Base-by-base conservation (phyloP, 768 basidiomycete species). In the Mycena galopus region DNA sequence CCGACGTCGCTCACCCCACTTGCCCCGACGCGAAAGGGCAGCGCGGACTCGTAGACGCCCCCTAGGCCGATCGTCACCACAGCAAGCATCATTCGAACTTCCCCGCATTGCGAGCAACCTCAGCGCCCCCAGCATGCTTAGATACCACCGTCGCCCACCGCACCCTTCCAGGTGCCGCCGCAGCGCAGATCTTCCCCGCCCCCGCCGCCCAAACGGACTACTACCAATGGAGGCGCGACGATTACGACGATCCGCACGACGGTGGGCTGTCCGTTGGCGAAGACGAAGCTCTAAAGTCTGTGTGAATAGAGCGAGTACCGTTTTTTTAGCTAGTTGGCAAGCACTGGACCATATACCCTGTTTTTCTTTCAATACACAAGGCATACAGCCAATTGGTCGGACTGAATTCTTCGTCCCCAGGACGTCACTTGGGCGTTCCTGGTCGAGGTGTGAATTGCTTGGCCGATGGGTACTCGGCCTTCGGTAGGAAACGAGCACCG, bases 191-290 rank as follows among this genome's bases (percentile, higher is more conserved):
- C 87, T 5, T 87, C 93, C 3, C 91, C 93, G 0, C 90, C 93
- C 8, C 92, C 92, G 12, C 92, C 92, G 23, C 87, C 87, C 4
- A 90, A 90, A 77, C 85, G 93, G 55, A 84, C 83, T 33, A 84
- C 79, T 59, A 86, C 86, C 0, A 84, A 86, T 65, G 77, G 86
- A 17, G 90, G 89, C 11, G 87, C 86, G 25, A 89, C 88, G 39
- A 90, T 93, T 37, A 90, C 90, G 9, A 84, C 91, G 1, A 92
- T 93, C 47, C 81, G 84, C 73, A 30, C 10, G n/a, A 29, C 30
- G 10, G 78, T 80, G 21, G 82, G 70, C 17, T 77, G 74, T 59
- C 77, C 77, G 39, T 68, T 78, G 16, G 61, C 69, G 11, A 73
- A 70, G 61, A 44, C 67, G 4, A 61, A 61, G 53, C 66, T 70